Evolutionary conservation across 768 basidiomycete species (phyloP), one percentile per base, ranked within the genome.

Genomic region (Boletus edulis): DNA sequence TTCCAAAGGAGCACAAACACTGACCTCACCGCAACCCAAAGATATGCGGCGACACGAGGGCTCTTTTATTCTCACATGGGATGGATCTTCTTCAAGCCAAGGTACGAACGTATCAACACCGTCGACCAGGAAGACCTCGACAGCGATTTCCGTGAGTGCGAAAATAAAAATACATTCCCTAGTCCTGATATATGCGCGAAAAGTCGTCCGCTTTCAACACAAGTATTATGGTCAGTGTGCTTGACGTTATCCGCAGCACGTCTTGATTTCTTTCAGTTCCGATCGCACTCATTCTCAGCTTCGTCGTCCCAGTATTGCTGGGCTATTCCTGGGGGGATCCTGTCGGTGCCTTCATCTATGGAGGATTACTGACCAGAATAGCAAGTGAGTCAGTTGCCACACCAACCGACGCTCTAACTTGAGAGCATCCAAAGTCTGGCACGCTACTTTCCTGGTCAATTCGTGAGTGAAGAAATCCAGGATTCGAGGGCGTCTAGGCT

Each of bases 41-140:
- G 56, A 27, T 57, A 57, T 9, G 55, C 56, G 6, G 55, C 55
- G 3, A 57, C 56, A 17, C 55, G 56, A 57, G 56, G 56, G 4
- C 32, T 57, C 7, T 37, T 57, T 5, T 50, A 57, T 18, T 57
- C 55, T 12, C 56, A 57, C 43, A 50, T 57, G 43, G 56, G 56
- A 35, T 57, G 56, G 55, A 49, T 57, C 24, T 57, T 57, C 47
- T 57, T 57, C 55, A 57, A 49, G 9, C 55, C 47, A 50, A 57
- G 12, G 39, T 57, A 57, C n/a, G 48, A 49, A 34, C 55, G 47
- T 18, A 49, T 57, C 18, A 32, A 46, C 22, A 41, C 48, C 24
- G 32, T 57, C 32, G 56, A 57, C 32, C 42, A 40, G 14, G 48
- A 57, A 32, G 56, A 57, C 38, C 55, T 57, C 18, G 38, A 49